Conservation (phyloP, 495 filamentous ascomycete genomes). For the Aspergillus incahuasiensis region DNA sequence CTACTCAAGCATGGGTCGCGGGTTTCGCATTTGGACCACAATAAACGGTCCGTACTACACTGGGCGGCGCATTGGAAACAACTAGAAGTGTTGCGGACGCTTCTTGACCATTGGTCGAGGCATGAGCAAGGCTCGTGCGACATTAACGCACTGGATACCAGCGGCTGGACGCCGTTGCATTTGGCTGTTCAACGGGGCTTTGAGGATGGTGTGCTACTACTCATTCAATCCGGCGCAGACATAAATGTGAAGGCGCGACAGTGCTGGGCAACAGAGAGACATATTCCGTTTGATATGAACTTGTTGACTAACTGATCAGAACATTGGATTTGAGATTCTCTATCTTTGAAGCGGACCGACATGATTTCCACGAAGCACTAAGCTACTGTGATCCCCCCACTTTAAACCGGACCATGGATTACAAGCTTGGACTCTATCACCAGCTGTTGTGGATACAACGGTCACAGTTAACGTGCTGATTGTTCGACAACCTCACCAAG, state of each 20-base stretch:
- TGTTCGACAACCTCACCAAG: constrained; percentile 11
- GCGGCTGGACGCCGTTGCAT: constrained; percentile 6
- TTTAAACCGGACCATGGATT: too few species aligned
- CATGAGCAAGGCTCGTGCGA: not conserved
- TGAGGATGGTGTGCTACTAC: constrained; percentile 1
- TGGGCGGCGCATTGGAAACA: not conserved
- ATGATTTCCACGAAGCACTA: too few species aligned
- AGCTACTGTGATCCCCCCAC: too few species aligned
- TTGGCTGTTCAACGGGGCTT: constrained; percentile 2
- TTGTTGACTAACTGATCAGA: too few species aligned
- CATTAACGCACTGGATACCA: not conserved
- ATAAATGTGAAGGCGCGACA: not conserved
- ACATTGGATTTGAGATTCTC: too few species aligned
- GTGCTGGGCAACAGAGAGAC: too few species aligned
- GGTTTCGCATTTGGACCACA: not conserved
- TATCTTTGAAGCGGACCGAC: too few species aligned
- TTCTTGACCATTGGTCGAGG: not conserved
- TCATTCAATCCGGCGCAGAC: constrained; percentile 1
- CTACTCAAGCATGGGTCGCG: constrained; percentile 2
- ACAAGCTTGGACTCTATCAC: too few species aligned
- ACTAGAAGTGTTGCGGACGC: not conserved
- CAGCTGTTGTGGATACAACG: too few species aligned
- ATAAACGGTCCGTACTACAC: constrained; percentile 1
- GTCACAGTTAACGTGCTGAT: not conserved
- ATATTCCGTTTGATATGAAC: too few species aligned